Evolutionary conservation across 2,329 filamentous ascomycete species (phyloP), one percentile per base, ranked within the genome.

Genomic region (Sarocladiaceae sp.): DNA sequence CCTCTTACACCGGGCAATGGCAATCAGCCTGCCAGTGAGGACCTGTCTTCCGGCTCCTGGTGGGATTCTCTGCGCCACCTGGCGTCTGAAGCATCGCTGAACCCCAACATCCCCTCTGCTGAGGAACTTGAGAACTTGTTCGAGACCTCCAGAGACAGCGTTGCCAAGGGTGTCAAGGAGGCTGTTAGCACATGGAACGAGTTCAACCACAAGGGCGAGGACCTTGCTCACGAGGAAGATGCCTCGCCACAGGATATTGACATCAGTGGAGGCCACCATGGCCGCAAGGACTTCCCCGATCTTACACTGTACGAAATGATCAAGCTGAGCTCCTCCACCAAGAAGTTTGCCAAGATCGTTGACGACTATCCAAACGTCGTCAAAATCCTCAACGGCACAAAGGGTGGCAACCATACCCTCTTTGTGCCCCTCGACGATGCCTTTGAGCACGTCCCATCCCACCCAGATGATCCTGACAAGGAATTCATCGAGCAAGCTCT

Each of bases 251-350:
- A 35, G 43, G 24, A 29, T 21, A 29, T 31, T 15, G 39, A 5
- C 26, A n/a, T 23, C 29, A 16, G 26, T n/a, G 26, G 26, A 9
- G 46, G 43, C 47, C 33, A 34, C 10, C 19, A 24, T 12, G 23
- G 20, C 9, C 27, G 53, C 12, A 52, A 59, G 27, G 52, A 61
- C n/a, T 66, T 68, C 49, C 69, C 77, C 5, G 84, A 88, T 58
- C 66, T 74, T 58, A 94, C 88, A 16, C 77, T 95, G 34, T 95
- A 90, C 64, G 71, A 95, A 62, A 67, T 90, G 48, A 87, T 95
- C 61, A 69, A 76, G n/a, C 68, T 76, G 55, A 84, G 77, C 67
- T 85, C 89, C 55, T 76, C 87, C 64, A 90, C 87, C 1, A 85
- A 78, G 40, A 85, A 82, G 61, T 83, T 95, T 34, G 80, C 83